Evolutionary conservation across 140 eudicot genomes (phyloP).

Genomic region (Senecio squalidus): DNA sequence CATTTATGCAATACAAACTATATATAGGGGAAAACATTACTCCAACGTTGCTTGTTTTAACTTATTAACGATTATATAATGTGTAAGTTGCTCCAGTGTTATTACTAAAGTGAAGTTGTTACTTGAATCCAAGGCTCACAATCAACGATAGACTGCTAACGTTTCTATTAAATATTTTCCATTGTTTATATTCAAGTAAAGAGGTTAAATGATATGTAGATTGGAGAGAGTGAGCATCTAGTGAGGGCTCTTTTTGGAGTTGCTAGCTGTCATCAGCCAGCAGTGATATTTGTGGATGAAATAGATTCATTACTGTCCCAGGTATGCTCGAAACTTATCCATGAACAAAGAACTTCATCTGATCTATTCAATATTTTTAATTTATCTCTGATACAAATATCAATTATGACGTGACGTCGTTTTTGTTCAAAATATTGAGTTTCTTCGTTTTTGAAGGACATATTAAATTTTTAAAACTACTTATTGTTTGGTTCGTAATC

Average conservation of each 20-base stretch:
- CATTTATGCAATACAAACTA: not conserved
- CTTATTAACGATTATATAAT: no score
- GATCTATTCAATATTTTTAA: no score
- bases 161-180: slow-evolving; percentile 1
- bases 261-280: slow-evolving; percentile 97
- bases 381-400: no score
- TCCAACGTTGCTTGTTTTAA: not conserved
- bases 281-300: slow-evolving; percentile 96
- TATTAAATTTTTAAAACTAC: not conserved
- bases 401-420: no score
- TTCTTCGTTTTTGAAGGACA: not conserved
- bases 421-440: not conserved
- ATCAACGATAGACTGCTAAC: not conserved
- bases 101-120: not conserved
- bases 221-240: slow-evolving; percentile 90
- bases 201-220: slow-evolving; percentile 37
- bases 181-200: not conserved
- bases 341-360: slow-evolving; percentile 31
- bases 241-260: slow-evolving; percentile 97
- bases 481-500: not conserved
- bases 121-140: not conserved
- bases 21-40: not conserved
- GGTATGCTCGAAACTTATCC: slow-evolving; percentile 36
- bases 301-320: slow-evolving; percentile 89
- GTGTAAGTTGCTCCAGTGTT: slow-evolving; percentile 2